A percentile compares a stretch with the other conserved stretches of the same genome.
These are phyloP conservation scores for Trichosporon asahii DNA, from an alignment of 1,284 basidiomycete species.

Conservation along the genomic window DNA sequence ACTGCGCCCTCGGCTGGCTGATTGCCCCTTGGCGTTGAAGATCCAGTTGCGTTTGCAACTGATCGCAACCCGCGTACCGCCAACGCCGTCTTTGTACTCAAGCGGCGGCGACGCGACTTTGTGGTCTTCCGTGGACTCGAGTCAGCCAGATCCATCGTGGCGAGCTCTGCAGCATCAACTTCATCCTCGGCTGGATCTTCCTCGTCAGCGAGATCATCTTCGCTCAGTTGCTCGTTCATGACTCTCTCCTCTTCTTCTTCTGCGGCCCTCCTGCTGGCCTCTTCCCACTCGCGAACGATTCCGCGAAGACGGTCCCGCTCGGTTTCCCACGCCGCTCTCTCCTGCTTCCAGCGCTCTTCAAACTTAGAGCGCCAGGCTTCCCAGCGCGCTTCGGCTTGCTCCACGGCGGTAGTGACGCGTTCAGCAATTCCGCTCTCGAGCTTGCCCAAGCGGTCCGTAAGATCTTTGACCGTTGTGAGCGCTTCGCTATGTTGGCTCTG, in stretches of 20 bases:
- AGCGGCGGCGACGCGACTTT: conserved; percentile 35
- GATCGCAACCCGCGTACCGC: conserved; percentile 40
- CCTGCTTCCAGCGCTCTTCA: conserved; percentile 72
- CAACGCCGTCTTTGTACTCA: conserved; percentile 34
- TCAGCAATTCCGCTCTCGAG: conserved; percentile 55
- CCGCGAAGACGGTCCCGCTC: conserved; percentile 72
- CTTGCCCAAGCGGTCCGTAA: conserved; percentile 61
- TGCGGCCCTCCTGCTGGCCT: conserved; percentile 53
- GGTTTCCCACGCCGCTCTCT: conserved; percentile 74
- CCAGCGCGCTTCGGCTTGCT: conserved; percentile 69
- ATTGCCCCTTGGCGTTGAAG: conserved; percentile 32
- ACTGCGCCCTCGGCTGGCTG: not conserved
- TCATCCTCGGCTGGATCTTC: conserved; percentile 32
- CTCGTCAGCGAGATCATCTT: conserved; percentile 42
- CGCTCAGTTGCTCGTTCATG: conserved; percentile 46
- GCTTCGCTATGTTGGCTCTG: conserved; percentile 76
- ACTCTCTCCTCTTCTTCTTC: conserved; percentile 53
- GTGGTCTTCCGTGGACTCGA: conserved; percentile 6
- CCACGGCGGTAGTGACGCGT: conserved; percentile 55
- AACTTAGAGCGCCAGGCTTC: conserved; percentile 56
- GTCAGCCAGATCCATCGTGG: not conserved
- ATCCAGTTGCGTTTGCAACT: conserved; percentile 22
- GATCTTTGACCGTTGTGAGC: conserved; percentile 68
- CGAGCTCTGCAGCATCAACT: conserved; percentile 22
- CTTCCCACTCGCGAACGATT: conserved; percentile 81